Base-by-base conservation (phyloP, 805 yeast genomes). In the Kodamaea lidongshanica region DNA sequence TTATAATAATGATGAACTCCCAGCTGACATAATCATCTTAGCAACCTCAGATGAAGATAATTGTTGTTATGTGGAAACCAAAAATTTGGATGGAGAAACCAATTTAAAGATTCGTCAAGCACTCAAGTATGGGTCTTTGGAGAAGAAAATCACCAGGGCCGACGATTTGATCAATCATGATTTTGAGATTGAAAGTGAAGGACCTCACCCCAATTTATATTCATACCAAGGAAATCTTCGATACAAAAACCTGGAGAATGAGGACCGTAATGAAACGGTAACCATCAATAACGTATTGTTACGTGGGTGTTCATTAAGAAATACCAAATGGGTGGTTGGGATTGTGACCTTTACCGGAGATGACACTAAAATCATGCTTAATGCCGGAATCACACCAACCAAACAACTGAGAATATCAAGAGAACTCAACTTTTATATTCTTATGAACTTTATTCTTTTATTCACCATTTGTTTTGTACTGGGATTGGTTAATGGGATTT, bases 121-220 rank as follows among this genome's bases (percentile, higher is more conserved):
- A 4, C 53, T 83, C 44, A 77, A 79, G 46, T 73, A 76, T 44
- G 70, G 79, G 20, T 58, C 72, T 10, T 63, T 58, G 19, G 62
- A 72, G 10, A 58, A 66, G 37, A 70, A 65, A 30, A 46, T 64
- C 7, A 34, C 32, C 11, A 45, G 48, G 22, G 68, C 68, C 5
- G 63, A 59, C 33, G 67, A 63, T 36, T 44, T 62, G 25, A 42
- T 49, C 22, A 29, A 41, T 18, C 58, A 73, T 30, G 67, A 65
- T 39, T 80, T 80, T 42, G 72, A 79, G 72, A 57, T 82, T n/a
- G 85, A 82, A 42, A 72, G 82, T 60, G 92, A 83, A 57, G 89
- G 87, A 6, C 94, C 94, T 10, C 86, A 82, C 52, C 71, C 87
- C 1, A 81, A 80, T 48, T 60, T 83, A 40, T 83, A 83, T 52